A percentile compares a stretch with the other conserved stretches of the same genome.
Conservation (phyloP, 2,329 filamentous ascomycete species). For the Aspergillus sclerotialis region DNA sequence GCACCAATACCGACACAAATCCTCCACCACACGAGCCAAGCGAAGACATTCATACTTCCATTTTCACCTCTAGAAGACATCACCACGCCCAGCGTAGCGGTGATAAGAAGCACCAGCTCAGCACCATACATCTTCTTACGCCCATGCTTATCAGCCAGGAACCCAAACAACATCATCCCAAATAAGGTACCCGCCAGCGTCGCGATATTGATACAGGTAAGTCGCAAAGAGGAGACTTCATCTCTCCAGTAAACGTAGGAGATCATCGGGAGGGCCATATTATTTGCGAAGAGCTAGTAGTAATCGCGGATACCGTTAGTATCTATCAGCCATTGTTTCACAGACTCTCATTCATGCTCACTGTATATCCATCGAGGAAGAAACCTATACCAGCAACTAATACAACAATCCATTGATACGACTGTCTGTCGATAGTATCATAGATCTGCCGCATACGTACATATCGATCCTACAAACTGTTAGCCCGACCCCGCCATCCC, state of each 20-base stretch:
- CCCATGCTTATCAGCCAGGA: slow-evolving; percentile 42
- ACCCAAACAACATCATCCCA: slow-evolving; percentile 43
- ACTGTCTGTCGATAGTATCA: slow-evolving; percentile 38
- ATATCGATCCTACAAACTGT: slow-evolving; percentile 29
- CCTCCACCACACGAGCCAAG: slow-evolving; percentile 43
- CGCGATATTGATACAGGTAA: slow-evolving; percentile 40
- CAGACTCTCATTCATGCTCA: slow-evolving; percentile 7
- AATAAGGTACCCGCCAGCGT: slow-evolving; percentile 42
- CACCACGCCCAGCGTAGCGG: slow-evolving; percentile 40
- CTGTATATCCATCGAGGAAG: slow-evolving; percentile 42
- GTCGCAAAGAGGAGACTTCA: slow-evolving; percentile 24
- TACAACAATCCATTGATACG: slow-evolving; percentile 38
- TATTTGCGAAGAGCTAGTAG: slow-evolving; percentile 41
- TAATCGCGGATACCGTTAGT: neutral
- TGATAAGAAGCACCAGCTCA: slow-evolving; percentile 43
- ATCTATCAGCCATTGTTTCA: neutral
- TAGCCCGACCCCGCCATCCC: neutral
- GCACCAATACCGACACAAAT: slow-evolving; percentile 49
- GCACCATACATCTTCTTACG: slow-evolving; percentile 46
- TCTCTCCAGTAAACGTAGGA: slow-evolving; percentile 42
- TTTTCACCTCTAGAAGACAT: slow-evolving; percentile 38
- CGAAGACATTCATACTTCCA: slow-evolving; percentile 38
- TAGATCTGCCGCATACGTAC: slow-evolving; percentile 39
- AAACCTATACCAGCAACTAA: slow-evolving; percentile 45
- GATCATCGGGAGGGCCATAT: slow-evolving; percentile 45